Base-by-base conservation (phyloP, 768 basidiomycete genomes). In the Lactarius hatsudake region DNA sequence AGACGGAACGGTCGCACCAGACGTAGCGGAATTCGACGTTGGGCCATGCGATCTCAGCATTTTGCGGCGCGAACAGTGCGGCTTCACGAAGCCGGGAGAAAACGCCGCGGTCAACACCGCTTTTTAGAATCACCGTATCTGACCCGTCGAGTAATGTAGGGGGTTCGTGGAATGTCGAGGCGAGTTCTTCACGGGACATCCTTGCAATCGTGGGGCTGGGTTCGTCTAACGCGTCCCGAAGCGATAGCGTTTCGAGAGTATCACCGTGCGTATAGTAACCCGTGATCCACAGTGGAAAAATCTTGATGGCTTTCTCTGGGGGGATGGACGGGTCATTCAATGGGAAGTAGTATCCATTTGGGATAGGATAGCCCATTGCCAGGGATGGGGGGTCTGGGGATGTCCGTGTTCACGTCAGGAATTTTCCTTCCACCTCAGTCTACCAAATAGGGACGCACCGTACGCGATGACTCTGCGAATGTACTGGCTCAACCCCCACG, bases 1-100 rank as follows among this genome's bases (percentile, higher is more conserved):
- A 58, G 32, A 34, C n/a, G 20, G 57, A 58, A 10, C 34, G 34
- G 9, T 58, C 57, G 57, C 57, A 58, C 34, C 34, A 58, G 12
- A 58, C 3, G 34, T 38, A 58, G 36, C 57, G 57, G 34, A 58
- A 58, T 38, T 58, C 57, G 23, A 58, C 57, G 32, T 58, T 23
- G 3, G 32, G 10, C 57, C 57, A 58, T 12, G 2, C 34, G 17
- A n/a, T 20, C 20, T 36, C 57, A 1, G 34, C 5, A 1, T 13
- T 2, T 3, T 32, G 30, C 5, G 57, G 57, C 36, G 34, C 32
- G 9, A 34, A 58, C 3, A 58, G 34, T 38, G 57, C 36, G 10
- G 20, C 20, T 32, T 32, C 20, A 12, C 57, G 57, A 32, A 58
- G 57, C 34, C 36, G 20, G 18, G 57, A 15, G 34, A 34, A 58